Base-by-base conservation (phyloP, 2,329 filamentous ascomycete genomes). In the Penicillium thymicola region DNA sequence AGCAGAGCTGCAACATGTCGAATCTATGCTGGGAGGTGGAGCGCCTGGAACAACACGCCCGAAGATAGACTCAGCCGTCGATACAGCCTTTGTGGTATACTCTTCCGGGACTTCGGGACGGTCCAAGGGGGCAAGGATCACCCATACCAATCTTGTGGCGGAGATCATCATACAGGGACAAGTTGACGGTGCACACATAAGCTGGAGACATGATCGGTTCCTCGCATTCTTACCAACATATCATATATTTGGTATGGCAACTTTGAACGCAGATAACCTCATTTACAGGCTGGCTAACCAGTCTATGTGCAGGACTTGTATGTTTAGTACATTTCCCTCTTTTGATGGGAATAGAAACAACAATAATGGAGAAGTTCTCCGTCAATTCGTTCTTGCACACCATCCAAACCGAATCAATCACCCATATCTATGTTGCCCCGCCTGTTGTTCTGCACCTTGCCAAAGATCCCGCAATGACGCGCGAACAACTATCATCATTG, bases 91-190 rank as follows among this genome's bases (percentile, higher is more conserved):
- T 53, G 44, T 71, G 10, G 65, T 72, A 2, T 72, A 71, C 45
- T 68, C 65, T 14, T 70, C 67, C n/a, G 70, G 70, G 3, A 72
- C 70, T 4, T 70, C 67, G 1, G 69, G 69, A 5, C 59, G 57
- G 0, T 67, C 69, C 0, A 71, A 72, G 54, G 68, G 67, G 2
- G 61, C 64, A 18, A 62, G 59, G 54, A 10, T 65, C 2, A 59
- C 59, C 1, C 65, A 67, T 43, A 30, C 32, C 5, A 65, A 67
- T 37, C 49, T 65, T 16, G 62, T 65, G 11, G 51, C 60, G 0
- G 47, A 54, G 18, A 27, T 65, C n/a, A 21, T 59, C 8, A 49
- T 64, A 27, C 55, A 58, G 18, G n/a, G 45, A 4, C 43, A 28
- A 4, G 46, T 54, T 11, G 61, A 61, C 11, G 51, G 48, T 0